Percentiles rank a stretch among this genome's conserved stretches.
Evolutionary conservation across 2,329 filamentous ascomycete genomes (phyloP).

Genomic region (Amesomyces nigricolor): DNA sequence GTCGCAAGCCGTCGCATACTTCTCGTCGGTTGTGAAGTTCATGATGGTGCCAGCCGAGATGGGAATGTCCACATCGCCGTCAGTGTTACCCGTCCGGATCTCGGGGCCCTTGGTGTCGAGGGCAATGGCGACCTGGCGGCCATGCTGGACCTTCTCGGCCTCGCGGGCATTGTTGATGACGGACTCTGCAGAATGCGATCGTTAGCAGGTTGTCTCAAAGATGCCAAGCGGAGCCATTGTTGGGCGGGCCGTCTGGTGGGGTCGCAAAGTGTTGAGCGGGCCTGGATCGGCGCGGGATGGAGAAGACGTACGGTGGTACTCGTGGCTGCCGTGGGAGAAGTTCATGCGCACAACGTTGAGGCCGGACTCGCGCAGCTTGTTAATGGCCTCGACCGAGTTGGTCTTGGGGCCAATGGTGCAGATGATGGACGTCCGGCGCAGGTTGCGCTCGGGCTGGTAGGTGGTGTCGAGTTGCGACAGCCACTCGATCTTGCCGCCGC

Average conservation of each 20-base stretch:
- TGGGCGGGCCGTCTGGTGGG: not conserved
- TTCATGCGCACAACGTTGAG: constrained; percentile 99
- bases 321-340: constrained; percentile 92
- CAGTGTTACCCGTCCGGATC: constrained; percentile 60
- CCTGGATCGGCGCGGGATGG: not conserved
- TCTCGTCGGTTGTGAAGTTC: constrained; percentile 95
- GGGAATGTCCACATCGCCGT: constrained; percentile 73
- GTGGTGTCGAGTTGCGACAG: constrained; percentile 76
- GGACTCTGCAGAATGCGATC: constrained; percentile 53
- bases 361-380: constrained; percentile 81
- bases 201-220: constrained; percentile 50
- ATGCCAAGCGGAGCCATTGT: not conserved
- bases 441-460: constrained; percentile 79
- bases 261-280: constrained; percentile 2
- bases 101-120: constrained; percentile 66
- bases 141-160: constrained; percentile 70
- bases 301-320: constrained; percentile 44
- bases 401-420: constrained; percentile 99
- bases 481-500: constrained; percentile 65
- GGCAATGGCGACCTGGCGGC: constrained; percentile 91
- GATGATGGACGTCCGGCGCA: constrained; percentile 96
- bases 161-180: constrained; percentile 93
- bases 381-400: constrained; percentile 96
- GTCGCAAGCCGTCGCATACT: constrained; percentile 78
- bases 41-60: constrained; percentile 78